Conservation (phyloP, 495 filamentous ascomycete species). For the Podospora anserina region DNA sequence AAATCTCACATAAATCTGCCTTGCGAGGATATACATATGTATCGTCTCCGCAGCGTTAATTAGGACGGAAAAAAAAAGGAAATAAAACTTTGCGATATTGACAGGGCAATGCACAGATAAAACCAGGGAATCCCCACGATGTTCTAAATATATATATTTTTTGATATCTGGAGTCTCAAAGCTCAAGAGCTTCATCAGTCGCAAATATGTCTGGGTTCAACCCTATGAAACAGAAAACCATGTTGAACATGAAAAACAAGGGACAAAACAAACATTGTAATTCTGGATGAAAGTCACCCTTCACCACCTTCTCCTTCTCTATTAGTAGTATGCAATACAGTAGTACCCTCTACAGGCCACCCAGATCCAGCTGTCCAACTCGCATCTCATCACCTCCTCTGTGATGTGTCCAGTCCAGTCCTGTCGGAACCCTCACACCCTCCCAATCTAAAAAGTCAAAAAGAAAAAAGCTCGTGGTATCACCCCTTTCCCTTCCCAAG, state of each 20-base stretch:
- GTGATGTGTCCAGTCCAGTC: background rate
- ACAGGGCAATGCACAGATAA: background rate
- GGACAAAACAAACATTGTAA: background rate
- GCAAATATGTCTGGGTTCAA: too few relatives aligned
- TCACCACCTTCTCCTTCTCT: too few relatives aligned
- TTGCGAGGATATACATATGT: background rate
- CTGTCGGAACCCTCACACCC: background rate
- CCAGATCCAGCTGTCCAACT: background rate
- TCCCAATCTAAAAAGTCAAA: background rate
- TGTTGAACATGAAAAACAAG: too few relatives aligned
- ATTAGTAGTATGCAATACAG: background rate
- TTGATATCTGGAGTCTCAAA: too few relatives aligned
- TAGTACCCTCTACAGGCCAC: background rate
- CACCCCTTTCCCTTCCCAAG: background rate
- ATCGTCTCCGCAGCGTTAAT: background rate
- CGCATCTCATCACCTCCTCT: too few relatives aligned
- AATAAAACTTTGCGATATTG: background rate
- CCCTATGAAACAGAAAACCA: too few relatives aligned
- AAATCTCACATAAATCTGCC: background rate
- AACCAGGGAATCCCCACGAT: too few relatives aligned
- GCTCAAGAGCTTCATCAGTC: too few relatives aligned
- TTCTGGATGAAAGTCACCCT: background rate
- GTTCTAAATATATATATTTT: too few relatives aligned
- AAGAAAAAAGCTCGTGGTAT: constrained; percentile 1
- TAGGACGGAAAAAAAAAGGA: background rate